phyloP scores from a whole-genome alignment of 2,329 filamentous ascomycete genomes.

The Aspergillus puulaauensis region DNA sequence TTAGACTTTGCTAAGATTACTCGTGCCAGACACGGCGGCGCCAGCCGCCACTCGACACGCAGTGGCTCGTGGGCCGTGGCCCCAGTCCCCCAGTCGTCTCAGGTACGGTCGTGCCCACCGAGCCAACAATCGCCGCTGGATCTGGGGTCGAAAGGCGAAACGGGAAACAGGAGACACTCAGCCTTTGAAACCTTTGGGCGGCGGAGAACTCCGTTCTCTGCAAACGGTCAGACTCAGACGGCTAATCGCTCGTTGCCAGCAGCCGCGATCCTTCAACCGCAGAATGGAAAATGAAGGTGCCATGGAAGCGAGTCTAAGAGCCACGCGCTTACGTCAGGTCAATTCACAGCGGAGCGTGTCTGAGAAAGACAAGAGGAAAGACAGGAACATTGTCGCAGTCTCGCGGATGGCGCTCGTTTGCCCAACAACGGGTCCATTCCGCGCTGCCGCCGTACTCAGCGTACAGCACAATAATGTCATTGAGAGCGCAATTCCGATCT shows the following conservation, averaged over 20 bases:
- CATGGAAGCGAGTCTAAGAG: not conserved
- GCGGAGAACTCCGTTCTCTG: not conserved
- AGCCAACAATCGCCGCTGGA: not conserved
- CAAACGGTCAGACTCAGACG: not conserved
- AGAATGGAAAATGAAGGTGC: not conserved
- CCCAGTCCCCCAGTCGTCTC: not conserved
- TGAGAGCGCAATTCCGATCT: not conserved
- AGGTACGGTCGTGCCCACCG: conserved; percentile 7
- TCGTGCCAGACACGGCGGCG: conserved; percentile 13
- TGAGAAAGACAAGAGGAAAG: not conserved
- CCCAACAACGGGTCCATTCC: not conserved
- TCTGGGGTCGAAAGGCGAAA: too few relatives aligned
- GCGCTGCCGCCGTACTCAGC: not conserved
- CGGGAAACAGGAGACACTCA: too few relatives aligned
- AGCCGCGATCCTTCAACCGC: not conserved
- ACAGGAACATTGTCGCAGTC: not conserved
- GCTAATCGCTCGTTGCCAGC: too few relatives aligned
- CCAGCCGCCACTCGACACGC: conserved; percentile 18
- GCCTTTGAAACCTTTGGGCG: too few relatives aligned
- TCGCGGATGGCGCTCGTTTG: not conserved
- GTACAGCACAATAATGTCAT: not conserved
- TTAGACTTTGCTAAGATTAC: not conserved
- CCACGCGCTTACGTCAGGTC: not conserved
- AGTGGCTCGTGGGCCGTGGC: not conserved
- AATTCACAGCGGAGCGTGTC: too few relatives aligned